phyloP scores from a whole-genome alignment of 306 rosid genomes.

The Hippophae gyantsensis region DNA sequence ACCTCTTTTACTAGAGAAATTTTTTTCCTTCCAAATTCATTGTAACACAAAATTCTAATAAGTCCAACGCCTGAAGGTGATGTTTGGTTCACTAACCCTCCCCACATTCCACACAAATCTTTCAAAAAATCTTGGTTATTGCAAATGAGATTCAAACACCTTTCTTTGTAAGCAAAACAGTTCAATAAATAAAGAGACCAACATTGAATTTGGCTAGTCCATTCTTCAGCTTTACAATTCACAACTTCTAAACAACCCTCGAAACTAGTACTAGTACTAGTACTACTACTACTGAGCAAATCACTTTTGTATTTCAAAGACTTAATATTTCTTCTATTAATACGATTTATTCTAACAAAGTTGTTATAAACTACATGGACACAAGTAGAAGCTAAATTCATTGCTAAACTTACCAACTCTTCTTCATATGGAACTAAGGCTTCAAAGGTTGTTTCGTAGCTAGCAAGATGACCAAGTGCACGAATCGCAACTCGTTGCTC shows the following conservation, averaged over 20 bases:
- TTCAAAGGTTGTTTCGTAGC: slow-evolving; percentile 46
- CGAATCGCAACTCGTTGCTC: slow-evolving; percentile 67
- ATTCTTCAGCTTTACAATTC: slow-evolving; percentile 68
- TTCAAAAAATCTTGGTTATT: slow-evolving; percentile 32
- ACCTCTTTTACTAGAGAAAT: slow-evolving; percentile 37
- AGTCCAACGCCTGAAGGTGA: slow-evolving; percentile 72
- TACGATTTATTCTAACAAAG: slow-evolving; percentile 24
- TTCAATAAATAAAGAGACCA: slow-evolving; percentile 66
- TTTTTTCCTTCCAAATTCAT: slow-evolving; percentile 42
- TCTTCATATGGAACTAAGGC: slow-evolving; percentile 34
- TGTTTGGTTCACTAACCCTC: slow-evolving; percentile 54
- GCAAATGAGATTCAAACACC: slow-evolving; percentile 44
- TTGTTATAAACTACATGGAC: slow-evolving; percentile 37
- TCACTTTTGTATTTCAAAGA: slow-evolving; percentile 39
- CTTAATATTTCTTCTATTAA: slow-evolving; percentile 24
- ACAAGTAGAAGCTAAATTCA: slow-evolving; percentile 50
- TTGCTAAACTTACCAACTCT: slow-evolving; percentile 37
- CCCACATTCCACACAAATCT: slow-evolving; percentile 60
- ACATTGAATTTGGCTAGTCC: slow-evolving; percentile 71
- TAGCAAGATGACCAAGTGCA: slow-evolving; percentile 75
- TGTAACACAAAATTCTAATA: slow-evolving; percentile 54
- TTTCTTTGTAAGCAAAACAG: slow-evolving; percentile 67
- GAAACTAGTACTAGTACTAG: neutral
- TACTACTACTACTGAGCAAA: slow-evolving; percentile 52
- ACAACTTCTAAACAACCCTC: slow-evolving; percentile 55